Evolutionary conservation across 768 basidiomycete genomes (phyloP).

Genomic region (Mycena vulgaris): DNA sequence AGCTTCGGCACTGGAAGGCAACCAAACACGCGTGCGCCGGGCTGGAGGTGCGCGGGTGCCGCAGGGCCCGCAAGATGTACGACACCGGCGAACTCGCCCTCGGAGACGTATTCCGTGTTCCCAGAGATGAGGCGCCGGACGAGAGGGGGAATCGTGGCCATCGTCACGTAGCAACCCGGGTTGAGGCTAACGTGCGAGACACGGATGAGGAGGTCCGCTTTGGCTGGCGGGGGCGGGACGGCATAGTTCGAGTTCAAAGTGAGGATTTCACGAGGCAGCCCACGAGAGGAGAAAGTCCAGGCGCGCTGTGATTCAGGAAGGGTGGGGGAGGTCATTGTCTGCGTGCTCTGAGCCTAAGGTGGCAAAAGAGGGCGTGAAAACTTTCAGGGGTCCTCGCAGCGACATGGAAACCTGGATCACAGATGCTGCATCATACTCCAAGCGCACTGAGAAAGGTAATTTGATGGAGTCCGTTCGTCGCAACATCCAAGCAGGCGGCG

Average conservation of each 20-base stretch:
- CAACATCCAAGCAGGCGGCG: no score
- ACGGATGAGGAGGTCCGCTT: constrained; percentile 30
- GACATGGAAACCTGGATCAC: no score
- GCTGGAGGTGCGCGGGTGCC: constrained; percentile 22
- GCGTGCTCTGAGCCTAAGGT: no score
- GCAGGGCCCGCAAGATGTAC: constrained; percentile 33
- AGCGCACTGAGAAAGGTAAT: no score
- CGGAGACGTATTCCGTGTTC: constrained; percentile 30
- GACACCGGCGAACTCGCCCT: constrained; percentile 37
- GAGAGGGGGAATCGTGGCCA: constrained; percentile 23
- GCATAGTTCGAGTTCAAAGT: constrained; percentile 15
- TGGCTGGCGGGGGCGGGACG: constrained; percentile 25
- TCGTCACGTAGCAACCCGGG: constrained; percentile 28
- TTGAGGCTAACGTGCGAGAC: constrained; percentile 34
- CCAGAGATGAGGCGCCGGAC: constrained; percentile 27
- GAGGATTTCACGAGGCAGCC: constrained; percentile 33
- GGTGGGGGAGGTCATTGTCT: constrained; percentile 8
- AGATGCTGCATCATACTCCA: no score
- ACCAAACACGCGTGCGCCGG: constrained; percentile 33
- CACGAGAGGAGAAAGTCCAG: constrained; percentile 34
- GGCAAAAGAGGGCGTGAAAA: no score
- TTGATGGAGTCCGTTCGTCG: no score
- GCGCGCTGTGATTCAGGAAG: constrained; percentile 34
- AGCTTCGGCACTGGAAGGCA: constrained; percentile 29
- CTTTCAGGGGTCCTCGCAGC: no score